These are phyloP conservation scores for Aspergillus versicolor DNA, from an alignment of 2,329 filamentous ascomycete genomes.

Conservation along the genomic window DNA sequence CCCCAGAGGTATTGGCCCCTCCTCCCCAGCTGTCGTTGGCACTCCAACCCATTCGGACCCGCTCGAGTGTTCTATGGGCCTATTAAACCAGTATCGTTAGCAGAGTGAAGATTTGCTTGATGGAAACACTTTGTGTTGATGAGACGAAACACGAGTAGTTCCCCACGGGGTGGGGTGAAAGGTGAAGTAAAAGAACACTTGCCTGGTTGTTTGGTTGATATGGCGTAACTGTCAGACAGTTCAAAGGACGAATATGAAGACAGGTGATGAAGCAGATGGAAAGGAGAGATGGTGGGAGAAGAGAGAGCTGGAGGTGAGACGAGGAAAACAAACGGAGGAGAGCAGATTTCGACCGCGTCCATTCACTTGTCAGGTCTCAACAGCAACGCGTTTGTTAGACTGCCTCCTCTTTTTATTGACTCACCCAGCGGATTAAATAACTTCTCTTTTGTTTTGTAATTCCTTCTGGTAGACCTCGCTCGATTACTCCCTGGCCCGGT, in stretches of 20 bases:
- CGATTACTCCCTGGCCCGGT: too few species aligned
- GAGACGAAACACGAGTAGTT: background rate
- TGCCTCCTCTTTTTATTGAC: background rate
- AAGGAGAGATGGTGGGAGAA: background rate
- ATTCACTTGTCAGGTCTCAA: background rate
- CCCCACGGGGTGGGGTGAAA: background rate
- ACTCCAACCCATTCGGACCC: background rate
- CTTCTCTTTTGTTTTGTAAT: too few species aligned
- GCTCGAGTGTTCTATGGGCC: background rate
- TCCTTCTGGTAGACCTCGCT: too few species aligned
- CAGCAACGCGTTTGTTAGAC: background rate
- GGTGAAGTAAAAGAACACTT: background rate
- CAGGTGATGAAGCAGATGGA: background rate
- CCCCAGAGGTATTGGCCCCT: background rate
- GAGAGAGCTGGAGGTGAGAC: background rate
- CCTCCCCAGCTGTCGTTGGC: background rate
- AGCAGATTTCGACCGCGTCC: background rate
- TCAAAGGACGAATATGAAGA: background rate
- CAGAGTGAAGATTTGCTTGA: background rate
- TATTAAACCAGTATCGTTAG: background rate
- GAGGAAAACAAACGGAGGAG: background rate
- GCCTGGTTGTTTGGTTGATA: background rate
- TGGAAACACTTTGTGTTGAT: background rate
- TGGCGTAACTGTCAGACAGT: background rate
- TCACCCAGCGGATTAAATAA: too few species aligned